Conservation (phyloP, 148 eudicot genomes). For the Rhododendron henanense region DNA sequence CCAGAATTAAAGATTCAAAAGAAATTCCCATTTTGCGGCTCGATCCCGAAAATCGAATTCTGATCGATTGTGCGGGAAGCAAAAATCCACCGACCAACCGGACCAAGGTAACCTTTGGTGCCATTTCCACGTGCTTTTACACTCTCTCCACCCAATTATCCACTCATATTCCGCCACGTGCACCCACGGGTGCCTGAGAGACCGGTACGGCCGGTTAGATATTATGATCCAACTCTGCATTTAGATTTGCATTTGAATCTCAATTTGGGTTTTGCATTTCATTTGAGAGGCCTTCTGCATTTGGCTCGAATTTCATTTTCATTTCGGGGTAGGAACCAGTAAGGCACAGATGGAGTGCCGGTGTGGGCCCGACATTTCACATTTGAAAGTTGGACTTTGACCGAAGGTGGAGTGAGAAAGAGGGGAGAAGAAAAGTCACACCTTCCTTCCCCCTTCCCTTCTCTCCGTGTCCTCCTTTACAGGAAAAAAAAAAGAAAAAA, state of each 20-base stretch:
- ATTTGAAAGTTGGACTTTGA: constrained; percentile 50
- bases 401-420: constrained; percentile 14
- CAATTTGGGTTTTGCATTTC: constrained; percentile 18
- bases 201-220: constrained; percentile 19
- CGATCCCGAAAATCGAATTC: too few species aligned
- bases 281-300: constrained; percentile 9
- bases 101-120: background rate
- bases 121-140: background rate
- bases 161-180: background rate
- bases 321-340: constrained; percentile 23
- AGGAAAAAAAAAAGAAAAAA: background rate
- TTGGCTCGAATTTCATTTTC: constrained; percentile 9
- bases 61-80: too few species aligned
- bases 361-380: constrained; percentile 20
- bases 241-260: constrained; percentile 19
- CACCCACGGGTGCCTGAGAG: background rate
- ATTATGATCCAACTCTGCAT: background rate
- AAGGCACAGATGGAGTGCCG: constrained; percentile 31
- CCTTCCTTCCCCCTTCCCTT: constrained; percentile 56
- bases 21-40: too few species aligned
- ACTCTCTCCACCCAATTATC: background rate
- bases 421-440: constrained; percentile 50
- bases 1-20: too few species aligned
- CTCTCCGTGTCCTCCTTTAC: constrained; percentile 14
- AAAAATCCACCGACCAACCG: too few species aligned